Percentiles rank a stretch among this genome's conserved stretches.
These are phyloP conservation scores for Aspergillus baeticus DNA, from an alignment of 495 filamentous ascomycete genomes.

Conservation along the genomic window DNA sequence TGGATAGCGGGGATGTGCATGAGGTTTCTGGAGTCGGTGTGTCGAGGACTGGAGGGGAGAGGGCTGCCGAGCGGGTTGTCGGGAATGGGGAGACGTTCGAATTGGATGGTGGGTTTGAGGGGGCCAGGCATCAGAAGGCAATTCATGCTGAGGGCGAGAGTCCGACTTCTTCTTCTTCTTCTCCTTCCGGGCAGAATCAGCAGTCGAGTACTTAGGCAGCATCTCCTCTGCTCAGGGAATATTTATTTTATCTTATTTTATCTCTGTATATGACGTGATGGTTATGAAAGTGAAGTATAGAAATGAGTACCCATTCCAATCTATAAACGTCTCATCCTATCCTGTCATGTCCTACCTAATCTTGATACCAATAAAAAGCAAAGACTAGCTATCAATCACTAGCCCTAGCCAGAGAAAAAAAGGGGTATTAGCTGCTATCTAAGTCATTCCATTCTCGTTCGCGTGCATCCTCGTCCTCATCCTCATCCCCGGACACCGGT, in stretches of 20 bases:
- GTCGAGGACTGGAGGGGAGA: neutral
- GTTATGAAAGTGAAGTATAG: slow-evolving; percentile 6
- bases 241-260: neutral
- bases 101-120: slow-evolving; percentile 22
- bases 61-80: neutral
- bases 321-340: neutral
- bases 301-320: neutral
- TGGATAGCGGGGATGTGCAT: slow-evolving; percentile 24
- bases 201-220: too few species aligned
- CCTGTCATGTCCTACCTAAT: neutral
- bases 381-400: neutral
- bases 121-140: slow-evolving; percentile 19
- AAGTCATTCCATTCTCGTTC: neutral
- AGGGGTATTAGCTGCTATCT: slow-evolving; percentile 1
- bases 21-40: slow-evolving; percentile 14
- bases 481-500: neutral
- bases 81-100: slow-evolving; percentile 12
- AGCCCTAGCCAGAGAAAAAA: neutral
- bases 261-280: neutral
- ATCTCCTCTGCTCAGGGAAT: neutral
- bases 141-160: slow-evolving; percentile 10
- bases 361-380: neutral
- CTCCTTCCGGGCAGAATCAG: too few species aligned
- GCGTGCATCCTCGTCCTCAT: neutral
- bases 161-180: neutral